These are phyloP conservation scores for Phytophthora syringae DNA, from an alignment of 352 stramenopile genomes.

Conservation along the genomic window DNA sequence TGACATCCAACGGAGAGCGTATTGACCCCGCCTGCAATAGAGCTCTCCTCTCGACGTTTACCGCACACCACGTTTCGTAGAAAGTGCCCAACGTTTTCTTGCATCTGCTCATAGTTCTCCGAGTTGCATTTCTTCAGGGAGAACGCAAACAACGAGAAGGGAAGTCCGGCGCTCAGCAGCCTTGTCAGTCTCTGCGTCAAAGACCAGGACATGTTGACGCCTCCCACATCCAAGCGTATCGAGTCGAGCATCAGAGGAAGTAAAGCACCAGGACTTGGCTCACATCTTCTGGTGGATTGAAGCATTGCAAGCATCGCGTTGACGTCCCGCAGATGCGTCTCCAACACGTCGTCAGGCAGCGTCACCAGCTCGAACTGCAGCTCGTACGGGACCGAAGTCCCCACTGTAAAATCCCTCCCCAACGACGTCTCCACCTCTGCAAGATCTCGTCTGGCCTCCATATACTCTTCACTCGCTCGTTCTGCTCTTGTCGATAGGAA, in stretches of 20 bases:
- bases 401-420: background rate
- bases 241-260: slow-evolving; percentile 24
- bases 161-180: slow-evolving; percentile 17
- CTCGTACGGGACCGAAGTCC: slow-evolving; percentile 13
- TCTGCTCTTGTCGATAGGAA: slow-evolving; percentile 3
- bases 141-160: slow-evolving; percentile 32
- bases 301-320: slow-evolving; percentile 9
- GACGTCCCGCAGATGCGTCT: slow-evolving; percentile 25
- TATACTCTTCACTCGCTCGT: slow-evolving; percentile 21
- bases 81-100: slow-evolving; percentile 21
- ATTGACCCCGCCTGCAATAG: slow-evolving; percentile 7
- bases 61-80: slow-evolving; percentile 25
- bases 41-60: background rate
- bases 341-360: slow-evolving; percentile 19
- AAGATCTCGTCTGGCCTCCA: slow-evolving; percentile 22
- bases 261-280: slow-evolving; percentile 8
- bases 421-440: slow-evolving; percentile 4
- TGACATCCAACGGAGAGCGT: slow-evolving; percentile 32
- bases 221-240: slow-evolving; percentile 32
- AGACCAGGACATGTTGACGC: slow-evolving; percentile 22
- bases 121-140: slow-evolving; percentile 21
- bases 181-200: slow-evolving; percentile 26
- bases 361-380: slow-evolving; percentile 36
- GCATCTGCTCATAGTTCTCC: slow-evolving; percentile 9
- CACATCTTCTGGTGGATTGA: no score